Conservation (phyloP, 352 stramenopile species). For the Aphanomyces euteiches region DNA sequence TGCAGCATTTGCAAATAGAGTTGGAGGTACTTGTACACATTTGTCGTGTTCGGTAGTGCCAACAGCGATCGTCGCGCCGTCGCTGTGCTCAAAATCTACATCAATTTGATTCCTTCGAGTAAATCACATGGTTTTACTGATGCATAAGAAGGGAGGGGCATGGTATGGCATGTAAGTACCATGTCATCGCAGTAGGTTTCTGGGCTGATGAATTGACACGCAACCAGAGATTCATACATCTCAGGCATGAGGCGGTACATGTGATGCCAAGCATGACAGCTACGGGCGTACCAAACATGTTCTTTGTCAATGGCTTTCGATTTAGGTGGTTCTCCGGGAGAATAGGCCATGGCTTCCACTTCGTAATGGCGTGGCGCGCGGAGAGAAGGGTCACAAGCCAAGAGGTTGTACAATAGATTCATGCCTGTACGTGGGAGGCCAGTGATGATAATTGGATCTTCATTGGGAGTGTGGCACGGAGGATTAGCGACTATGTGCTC, state of each 20-base stretch:
- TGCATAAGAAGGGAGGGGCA: conserved; percentile 12
- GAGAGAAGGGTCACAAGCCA: conserved; percentile 33
- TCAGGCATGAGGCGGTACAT: conserved; percentile 20
- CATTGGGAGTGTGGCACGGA: too few relatives aligned
- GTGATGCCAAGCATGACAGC: conserved; percentile 16
- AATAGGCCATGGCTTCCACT: conserved; percentile 12
- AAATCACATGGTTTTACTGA: conserved; percentile 11
- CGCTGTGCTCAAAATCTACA: background rate
- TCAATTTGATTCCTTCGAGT: too few relatives aligned
- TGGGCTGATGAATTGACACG: conserved; percentile 16
- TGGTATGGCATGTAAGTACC: background rate
- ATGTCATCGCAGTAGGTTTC: conserved; percentile 20
- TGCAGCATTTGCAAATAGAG: conserved; percentile 29
- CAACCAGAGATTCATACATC: conserved; percentile 9
- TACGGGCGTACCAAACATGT: conserved; percentile 18
- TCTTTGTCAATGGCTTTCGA: conserved; percentile 8
- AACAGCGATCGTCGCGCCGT: conserved; percentile 13
- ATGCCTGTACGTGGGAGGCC: conserved; percentile 44
- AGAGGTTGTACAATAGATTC: conserved; percentile 44
- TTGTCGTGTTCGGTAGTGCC: conserved; percentile 11
- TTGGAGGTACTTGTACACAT: conserved; percentile 25
- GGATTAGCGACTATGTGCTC: conserved; percentile 27
- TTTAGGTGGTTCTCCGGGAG: background rate
- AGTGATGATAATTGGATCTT: conserved; percentile 42
- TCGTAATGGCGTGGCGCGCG: conserved; percentile 31